Percentiles rank a stretch among this genome's conserved stretches.
Evolutionary conservation across 208 protist species (phyloP).

Genomic region (Blastocrithidia nonstop): DNA sequence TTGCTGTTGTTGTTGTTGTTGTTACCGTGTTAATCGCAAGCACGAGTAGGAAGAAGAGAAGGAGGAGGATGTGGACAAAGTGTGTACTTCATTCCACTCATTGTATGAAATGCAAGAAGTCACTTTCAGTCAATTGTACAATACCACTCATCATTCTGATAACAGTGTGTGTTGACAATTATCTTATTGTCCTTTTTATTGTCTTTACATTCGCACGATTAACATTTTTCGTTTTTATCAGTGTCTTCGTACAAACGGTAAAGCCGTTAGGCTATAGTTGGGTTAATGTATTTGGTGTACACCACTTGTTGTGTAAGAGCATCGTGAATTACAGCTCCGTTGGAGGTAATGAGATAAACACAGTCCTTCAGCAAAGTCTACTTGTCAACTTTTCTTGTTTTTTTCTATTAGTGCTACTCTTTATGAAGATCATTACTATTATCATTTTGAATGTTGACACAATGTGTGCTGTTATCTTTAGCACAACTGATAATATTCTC

Average conservation of each 20-base stretch:
- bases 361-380: no score
- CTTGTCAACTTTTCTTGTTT: background rate
- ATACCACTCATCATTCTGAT: conserved; percentile 42
- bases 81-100: conserved; percentile 16
- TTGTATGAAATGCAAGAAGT: conserved; percentile 17
- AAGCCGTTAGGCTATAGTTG: conserved; percentile 14
- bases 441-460: background rate
- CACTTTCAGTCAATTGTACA: conserved; percentile 22
- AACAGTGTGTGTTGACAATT: conserved; percentile 32
- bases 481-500: background rate
- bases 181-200: conserved; percentile 8
- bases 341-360: conserved; percentile 40
- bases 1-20: background rate
- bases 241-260: conserved; percentile 11
- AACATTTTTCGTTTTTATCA: no score
- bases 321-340: conserved; percentile 39
- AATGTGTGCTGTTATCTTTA: background rate
- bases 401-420: conserved; percentile 3
- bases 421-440: no score
- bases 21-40: background rate
- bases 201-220: no score
- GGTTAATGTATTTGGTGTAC: conserved; percentile 9
- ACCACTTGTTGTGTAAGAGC: conserved; percentile 13
- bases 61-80: background rate
- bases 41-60: no score